Evolutionary conservation across 1,284 basidiomycete species (phyloP), one percentile per base, ranked within the genome.

Genomic region (Trichosporon inkin): DNA sequence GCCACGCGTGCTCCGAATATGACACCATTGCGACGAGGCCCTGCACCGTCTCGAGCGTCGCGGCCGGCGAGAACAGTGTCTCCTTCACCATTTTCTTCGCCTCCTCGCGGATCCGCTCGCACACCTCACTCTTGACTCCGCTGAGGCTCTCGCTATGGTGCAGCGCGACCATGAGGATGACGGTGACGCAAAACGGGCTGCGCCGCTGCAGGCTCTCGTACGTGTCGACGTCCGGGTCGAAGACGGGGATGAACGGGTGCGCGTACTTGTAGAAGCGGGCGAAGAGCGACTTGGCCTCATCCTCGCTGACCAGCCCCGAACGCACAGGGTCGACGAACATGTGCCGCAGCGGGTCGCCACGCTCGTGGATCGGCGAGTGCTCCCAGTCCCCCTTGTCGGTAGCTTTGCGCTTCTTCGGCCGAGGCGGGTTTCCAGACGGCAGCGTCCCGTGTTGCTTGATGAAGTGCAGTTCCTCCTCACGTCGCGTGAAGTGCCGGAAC

Each of bases 231-330:
- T 44, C 10, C 3, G 67, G 68, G 38, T 72, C 71, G 39, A 63
- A 68, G 6, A 72, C 62, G 4, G 71, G 71, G 38, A 68, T 65
- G 54, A 67, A 72, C 11, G 62, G 60, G 53, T 68, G 67, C 10
- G 68, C 67, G 20, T 64, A 65, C 17, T 64, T 52, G 60, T 67
- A 71, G 62, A 69, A 72, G 10, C 70, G 70, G 37, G 62, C 57
- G 49, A 66, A 67, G 4, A 67, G 59, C 7, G 56, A 47, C 17
- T 40, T 47, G 4, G 62, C 68, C 16, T 66, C 63, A 8, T 44
- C 59, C 37, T 67, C 66, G 4, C 61, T 49, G 16, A 64, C 38
- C 11, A 62, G 47, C 0, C 68, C 68, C 16, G 61, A 39, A 3
- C 55, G 53, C 13, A 72, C 56, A 0, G 68, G 65, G 47, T 71